A percentile compares a stretch with the other conserved stretches of the same genome.
phyloP scores from a whole-genome alignment of 73 alveolate species.

The Paramecium pentaurelia region DNA sequence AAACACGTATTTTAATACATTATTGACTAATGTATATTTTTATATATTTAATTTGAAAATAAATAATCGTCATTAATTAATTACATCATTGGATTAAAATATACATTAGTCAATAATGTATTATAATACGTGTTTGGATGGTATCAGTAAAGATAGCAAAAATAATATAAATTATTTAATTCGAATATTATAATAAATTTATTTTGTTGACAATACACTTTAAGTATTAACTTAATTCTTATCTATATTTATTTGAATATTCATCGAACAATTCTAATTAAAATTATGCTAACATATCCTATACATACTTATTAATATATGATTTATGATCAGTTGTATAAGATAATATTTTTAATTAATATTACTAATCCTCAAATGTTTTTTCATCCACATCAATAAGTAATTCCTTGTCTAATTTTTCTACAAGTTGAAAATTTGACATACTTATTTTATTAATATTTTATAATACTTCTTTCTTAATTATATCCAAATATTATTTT shows the following conservation, averaged over 20 bases:
- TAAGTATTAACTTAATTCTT: not conserved
- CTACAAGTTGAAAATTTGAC: not conserved
- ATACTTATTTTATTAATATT: not conserved
- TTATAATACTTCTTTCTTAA: not conserved
- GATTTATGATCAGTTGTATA: not conserved
- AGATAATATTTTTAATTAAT: not conserved
- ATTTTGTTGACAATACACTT: not conserved
- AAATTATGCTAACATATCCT: not conserved
- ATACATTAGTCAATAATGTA: no score
- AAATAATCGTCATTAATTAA: no score
- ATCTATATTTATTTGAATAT: not conserved
- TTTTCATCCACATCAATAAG: not conserved
- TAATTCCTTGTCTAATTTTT: not conserved
- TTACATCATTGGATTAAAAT: no score
- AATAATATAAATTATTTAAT: no score
- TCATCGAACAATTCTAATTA: not conserved
- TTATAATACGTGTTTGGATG: no score
- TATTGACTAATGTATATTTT: no score
- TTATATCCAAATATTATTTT: not conserved
- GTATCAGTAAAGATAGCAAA: no score
- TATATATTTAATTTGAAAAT: no score
- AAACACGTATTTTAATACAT: no score
- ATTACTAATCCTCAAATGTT: not conserved
- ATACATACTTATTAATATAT: not conserved
- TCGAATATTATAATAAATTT: no score